Evolutionary conservation across 306 rosid genomes (phyloP), one percentile per base, ranked within the genome.

Genomic region (Inga oerstediana): DNA sequence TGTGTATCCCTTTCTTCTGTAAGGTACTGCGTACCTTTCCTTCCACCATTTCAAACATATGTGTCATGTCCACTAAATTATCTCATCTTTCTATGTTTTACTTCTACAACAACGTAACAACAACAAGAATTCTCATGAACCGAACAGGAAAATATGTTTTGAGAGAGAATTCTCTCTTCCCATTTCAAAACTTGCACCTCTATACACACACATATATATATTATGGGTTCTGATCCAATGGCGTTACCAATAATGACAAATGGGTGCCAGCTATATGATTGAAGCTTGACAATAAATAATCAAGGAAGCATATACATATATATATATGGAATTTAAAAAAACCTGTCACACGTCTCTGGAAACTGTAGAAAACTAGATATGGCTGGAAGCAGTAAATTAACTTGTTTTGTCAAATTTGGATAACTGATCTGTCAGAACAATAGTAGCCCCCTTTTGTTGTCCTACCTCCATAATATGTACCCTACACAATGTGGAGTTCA

Each of bases 231-330:
- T 59, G 22, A n/a, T 59, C 66, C 12, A 59, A n/a, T 12, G 1
- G 17, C 16, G 39, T 68, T 49, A 4, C 52, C 52, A 43, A 70
- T 9, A 39, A 68, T 68, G 20, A n/a, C 14, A 5, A 43, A 43
- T 71, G 75, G 35, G n/a, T 71, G 75, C 44, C 75, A 44, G 75
- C 75, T 71, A 44, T 62, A 41, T 71, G 30, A 22, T 44, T 11
- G 75, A n/a, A 44, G n/a, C n/a, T 11, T 22, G 56, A 44, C 10
- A 41, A 39, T 39, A 39, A 39, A 39, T 39, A 6, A 39, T 39
- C 0, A 10, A 49, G 54, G 54, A 49, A 14, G 1, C 2, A 32
- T 46, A 46, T 8, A 46, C 13, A 46, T 46, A 46, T 46, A 46
- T 11, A 46, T 46, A 46, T 46, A 46, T 11, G 49, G 49, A 45